These are phyloP conservation scores for Gossypium herbaceum DNA, from an alignment of 345 rosid species.

Conservation along the genomic window DNA sequence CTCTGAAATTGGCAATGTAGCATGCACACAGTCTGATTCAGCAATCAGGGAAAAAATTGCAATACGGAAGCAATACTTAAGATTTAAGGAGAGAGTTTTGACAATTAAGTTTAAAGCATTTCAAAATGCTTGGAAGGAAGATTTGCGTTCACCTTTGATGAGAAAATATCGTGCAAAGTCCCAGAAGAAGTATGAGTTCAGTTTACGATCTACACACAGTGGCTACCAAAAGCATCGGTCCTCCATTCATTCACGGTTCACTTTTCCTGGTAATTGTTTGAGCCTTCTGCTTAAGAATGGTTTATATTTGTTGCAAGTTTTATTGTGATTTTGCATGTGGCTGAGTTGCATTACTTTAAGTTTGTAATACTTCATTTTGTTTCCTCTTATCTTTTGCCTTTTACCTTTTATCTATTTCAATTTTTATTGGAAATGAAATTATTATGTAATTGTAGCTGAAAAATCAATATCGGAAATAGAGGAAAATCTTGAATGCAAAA, in stretches of 20 bases:
- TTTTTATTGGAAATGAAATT: background rate
- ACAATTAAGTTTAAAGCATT: constrained; percentile 75
- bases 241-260: constrained; percentile 57
- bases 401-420: background rate
- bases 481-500: background rate
- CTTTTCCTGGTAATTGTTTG: constrained; percentile 58
- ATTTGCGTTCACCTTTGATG: constrained; percentile 45
- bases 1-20: constrained; percentile 24
- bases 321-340: background rate
- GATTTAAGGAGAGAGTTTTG: constrained; percentile 75
- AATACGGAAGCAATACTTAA: constrained; percentile 36
- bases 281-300: background rate
- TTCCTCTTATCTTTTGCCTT: background rate
- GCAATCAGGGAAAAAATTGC: constrained; percentile 44
- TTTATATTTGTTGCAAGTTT: background rate
- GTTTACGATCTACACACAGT: constrained; percentile 40
- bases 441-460: background rate
- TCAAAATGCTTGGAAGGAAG: constrained; percentile 90
- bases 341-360: background rate
- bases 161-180: constrained; percentile 61
- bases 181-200: constrained; percentile 58
- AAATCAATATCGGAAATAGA: background rate
- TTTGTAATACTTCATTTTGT: background rate
- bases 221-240: constrained; percentile 63
- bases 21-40: constrained; percentile 32